Conservation (phyloP, 331 rosid genomes). For the Rosa hybrid region DNA sequence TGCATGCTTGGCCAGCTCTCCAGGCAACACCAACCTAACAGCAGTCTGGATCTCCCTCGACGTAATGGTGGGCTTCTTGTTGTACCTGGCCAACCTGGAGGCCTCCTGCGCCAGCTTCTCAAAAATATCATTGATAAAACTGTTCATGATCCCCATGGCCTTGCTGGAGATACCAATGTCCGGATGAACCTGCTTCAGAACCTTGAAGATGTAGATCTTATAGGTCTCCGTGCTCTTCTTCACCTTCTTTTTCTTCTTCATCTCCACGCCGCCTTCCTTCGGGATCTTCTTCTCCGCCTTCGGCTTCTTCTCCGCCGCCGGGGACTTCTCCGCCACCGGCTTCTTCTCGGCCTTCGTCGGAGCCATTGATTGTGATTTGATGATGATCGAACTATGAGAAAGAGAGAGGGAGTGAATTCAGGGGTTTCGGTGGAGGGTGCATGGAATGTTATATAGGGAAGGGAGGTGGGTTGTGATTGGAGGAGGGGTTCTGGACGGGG, state of each 20-base stretch:
- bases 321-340: conserved; percentile 57
- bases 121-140: conserved; percentile 74
- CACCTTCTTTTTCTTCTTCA: conserved; percentile 63
- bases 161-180: conserved; percentile 77
- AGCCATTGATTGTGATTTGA: conserved; percentile 41
- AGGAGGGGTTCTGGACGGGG: background rate
- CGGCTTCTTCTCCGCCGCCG: conserved; percentile 59
- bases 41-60: conserved; percentile 81
- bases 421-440: background rate
- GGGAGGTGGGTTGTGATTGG: conserved; percentile 36
- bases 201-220: conserved; percentile 81
- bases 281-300: conserved; percentile 63
- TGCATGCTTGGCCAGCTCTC: conserved; percentile 79
- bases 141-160: conserved; percentile 86
- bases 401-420: background rate
- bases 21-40: conserved; percentile 68
- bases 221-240: conserved; percentile 68
- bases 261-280: conserved; percentile 46
- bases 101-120: conserved; percentile 85
- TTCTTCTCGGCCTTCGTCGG: conserved; percentile 64
- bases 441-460: conserved; percentile 24
- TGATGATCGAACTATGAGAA: background rate
- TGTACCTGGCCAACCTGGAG: conserved; percentile 60
- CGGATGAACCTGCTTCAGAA: conserved; percentile 74
- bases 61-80: conserved; percentile 73